Base-by-base conservation (phyloP, 2,329 filamentous ascomycete species). In the Fusarium sororula region DNA sequence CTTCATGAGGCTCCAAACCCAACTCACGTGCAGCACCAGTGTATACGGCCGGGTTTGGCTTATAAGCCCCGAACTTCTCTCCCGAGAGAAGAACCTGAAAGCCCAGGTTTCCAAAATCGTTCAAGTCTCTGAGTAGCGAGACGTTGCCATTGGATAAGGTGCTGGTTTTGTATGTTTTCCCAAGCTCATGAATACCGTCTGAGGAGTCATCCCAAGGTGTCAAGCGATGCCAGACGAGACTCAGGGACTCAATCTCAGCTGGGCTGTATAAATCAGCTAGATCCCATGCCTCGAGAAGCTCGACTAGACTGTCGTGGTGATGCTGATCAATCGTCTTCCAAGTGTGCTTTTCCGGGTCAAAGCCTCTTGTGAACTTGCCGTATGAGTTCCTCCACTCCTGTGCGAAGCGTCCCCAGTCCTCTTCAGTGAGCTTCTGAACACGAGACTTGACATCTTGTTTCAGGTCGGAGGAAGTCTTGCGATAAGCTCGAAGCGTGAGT, bases 81-180 rank as follows among this genome's bases (percentile, higher is more conserved):
- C 90, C 89, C 14, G 90, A 93, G 67, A 92, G 84, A 44, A 95
- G 76, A 61, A 86, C 82, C 28, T 85, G 85, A 77, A 95, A 96
- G 0, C 87, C 87, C 57, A 95, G 85, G 9, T 82, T 81, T 4
- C 88, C 91, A 75, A 89, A 85, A 57, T 82, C 79, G 56, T 88
- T 82, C 55, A 96, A 85, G 78, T 96, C 93, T 6, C 83, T 79
- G 48, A 96, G 84, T n/a, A 96, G 83, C 4, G 85, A 83, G 6
- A 85, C 79, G 79, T 95, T 96, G 41, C 92, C 94, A 79, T 96
- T 96, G 35, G 91, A 94, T 32, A 96, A 84, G 1, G 92, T 94
- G 45, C 89, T 87, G 0, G 91, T 93, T 51, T 84, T 82, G 78
- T 90, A 89, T 13, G 82, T 82, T 53, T 71, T 60, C n/a, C 70